These are phyloP conservation scores for Triticum monococcum DNA, from an alignment of 176 grass and related monocot species.

Conservation along the genomic window DNA sequence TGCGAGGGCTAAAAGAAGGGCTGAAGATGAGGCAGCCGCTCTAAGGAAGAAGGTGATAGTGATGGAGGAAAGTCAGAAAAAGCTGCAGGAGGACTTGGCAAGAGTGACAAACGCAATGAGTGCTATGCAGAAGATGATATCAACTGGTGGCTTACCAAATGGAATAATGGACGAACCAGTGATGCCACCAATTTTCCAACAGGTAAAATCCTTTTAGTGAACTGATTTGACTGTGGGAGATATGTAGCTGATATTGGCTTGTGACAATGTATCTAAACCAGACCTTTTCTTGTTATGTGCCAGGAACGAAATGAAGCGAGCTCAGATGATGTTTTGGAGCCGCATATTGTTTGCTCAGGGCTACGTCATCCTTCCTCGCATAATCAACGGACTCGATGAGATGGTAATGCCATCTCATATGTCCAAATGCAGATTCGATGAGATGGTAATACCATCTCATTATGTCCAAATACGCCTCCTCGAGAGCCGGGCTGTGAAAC, in stretches of 20 bases:
- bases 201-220: conserved; percentile 14
- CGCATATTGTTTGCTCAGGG: neutral
- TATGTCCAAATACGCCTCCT: neutral
- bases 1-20: conserved; percentile 41
- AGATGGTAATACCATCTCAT: neutral
- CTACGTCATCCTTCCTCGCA: neutral
- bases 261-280: neutral
- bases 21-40: conserved; percentile 40
- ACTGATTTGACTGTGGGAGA: neutral
- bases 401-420: neutral
- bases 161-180: neutral
- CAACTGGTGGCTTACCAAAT: neutral
- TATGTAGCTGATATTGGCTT: neutral
- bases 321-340: neutral
- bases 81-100: conserved; percentile 38
- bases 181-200: conserved; percentile 10
- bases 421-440: neutral
- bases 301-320: neutral
- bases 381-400: neutral
- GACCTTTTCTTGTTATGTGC: neutral
- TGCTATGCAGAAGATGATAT: conserved; percentile 20
- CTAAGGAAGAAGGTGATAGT: conserved; percentile 50
- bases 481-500: neutral
- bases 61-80: conserved; percentile 53
- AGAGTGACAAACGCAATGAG: conserved; percentile 24